Conservation (phyloP, 2,329 filamentous ascomycete genomes). For the Ophiosphaerella korrae region DNA sequence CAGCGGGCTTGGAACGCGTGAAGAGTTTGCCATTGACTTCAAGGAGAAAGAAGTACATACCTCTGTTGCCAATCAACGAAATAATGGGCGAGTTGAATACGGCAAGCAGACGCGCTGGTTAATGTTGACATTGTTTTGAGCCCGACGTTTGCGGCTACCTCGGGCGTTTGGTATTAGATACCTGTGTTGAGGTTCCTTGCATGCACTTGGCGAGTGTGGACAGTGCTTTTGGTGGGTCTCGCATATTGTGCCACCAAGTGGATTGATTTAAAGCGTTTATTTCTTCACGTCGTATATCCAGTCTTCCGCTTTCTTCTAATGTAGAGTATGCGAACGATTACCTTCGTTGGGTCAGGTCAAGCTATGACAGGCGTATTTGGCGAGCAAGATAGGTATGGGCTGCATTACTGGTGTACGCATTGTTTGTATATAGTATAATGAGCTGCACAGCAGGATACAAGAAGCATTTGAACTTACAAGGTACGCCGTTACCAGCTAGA, state of each 20-base stretch:
- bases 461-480: background rate
- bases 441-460: background rate
- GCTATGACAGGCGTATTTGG: constrained; percentile 1
- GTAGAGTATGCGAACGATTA: background rate
- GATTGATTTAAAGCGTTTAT: background rate
- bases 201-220: constrained; percentile 4
- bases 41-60: background rate
- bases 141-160: background rate
- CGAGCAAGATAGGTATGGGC: background rate
- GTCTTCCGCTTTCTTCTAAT: background rate
- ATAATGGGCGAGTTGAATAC: background rate
- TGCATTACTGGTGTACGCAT: background rate
- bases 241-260: constrained; percentile 1
- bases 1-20: background rate
- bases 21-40: background rate
- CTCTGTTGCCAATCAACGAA: background rate
- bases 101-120: background rate
- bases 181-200: constrained; percentile 4
- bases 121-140: constrained; percentile 1
- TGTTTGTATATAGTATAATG: constrained; percentile 6
- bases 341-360: background rate
- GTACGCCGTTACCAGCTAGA: too few species aligned
- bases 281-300: background rate
- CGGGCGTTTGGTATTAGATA: constrained; percentile 4
- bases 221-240: constrained; percentile 3